Base-by-base conservation (phyloP, 2,329 filamentous ascomycete genomes). In the Diplodia mutila region DNA sequence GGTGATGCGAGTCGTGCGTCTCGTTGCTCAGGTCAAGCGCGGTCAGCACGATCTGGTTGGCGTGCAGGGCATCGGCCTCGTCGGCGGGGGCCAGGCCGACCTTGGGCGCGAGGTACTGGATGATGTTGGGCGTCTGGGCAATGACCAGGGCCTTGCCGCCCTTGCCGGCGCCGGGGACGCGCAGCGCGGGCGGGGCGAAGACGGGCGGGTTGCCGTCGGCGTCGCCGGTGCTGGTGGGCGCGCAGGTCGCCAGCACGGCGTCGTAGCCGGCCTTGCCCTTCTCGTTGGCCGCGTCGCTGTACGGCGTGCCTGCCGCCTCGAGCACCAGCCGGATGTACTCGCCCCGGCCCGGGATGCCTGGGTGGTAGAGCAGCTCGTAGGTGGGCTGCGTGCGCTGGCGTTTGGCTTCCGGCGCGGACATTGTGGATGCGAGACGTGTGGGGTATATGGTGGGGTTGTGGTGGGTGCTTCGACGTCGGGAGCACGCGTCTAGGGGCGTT, bases 1-100 rank as follows among this genome's bases (percentile, higher is more conserved):
- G 91, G 73, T 94, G 91, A 75, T 94, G 91, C 29, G 87, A 88
- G 72, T 94, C 90, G 75, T 94, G 91, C 0, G 87, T 77, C 79
- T 94, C 91, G 71, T 90, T 88, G 73, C 86, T 86, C 55, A 94
- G 77, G 72, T 94, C 91, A 21, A 94, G 78, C 1, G 90, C 89
- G 3, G 91, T 93, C 68, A 93, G 78, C 0, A 85, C 83, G 32
- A 93, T 83, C 57, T 82, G 83, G 68, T 91, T 88, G 69, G 92
- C 81, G 66, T 85, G 83, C 70, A 85, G 89, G 54, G 85, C 77
- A 4, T 81, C 86, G 2, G 74, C 72, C 61, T 82, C 81, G 65
- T 82, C 83, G 6, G 66, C 48, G 23, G 57, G 49, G 25, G 66
- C 51, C 25, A 63, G 27, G 1, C 80, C 79, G 1, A 82, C 80